Percentiles rank a stretch among this genome's conserved stretches.
Evolutionary conservation across 495 filamentous ascomycete species (phyloP).

Genomic region (Penicillium malachiteum): DNA sequence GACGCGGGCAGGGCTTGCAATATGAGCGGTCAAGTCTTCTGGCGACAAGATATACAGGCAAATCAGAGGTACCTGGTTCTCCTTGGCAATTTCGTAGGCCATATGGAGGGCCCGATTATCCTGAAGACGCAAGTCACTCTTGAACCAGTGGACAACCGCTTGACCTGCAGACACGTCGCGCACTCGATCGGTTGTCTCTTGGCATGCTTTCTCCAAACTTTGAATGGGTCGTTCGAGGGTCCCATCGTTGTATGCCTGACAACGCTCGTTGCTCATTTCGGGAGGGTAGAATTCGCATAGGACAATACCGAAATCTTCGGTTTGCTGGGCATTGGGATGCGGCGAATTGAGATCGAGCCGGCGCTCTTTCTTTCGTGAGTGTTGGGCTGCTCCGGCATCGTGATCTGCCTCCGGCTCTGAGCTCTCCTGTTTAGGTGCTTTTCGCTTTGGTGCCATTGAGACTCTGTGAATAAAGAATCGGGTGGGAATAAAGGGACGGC

Average conservation of each 20-base stretch:
- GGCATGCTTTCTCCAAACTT: slow-evolving; percentile 51
- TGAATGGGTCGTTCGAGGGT: slow-evolving; percentile 70
- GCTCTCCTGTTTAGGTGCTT: slow-evolving; percentile 14
- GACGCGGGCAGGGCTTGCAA: slow-evolving; percentile 67
- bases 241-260: slow-evolving; percentile 65
- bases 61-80: slow-evolving; percentile 65
- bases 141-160: slow-evolving; percentile 90
- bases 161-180: slow-evolving; percentile 47
- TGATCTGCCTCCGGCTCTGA: not conserved
- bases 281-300: slow-evolving; percentile 79
- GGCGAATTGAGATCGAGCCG: slow-evolving; percentile 22
- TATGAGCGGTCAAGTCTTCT: slow-evolving; percentile 82
- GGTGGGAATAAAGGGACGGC: not conserved
- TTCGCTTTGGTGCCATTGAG: slow-evolving; percentile 34
- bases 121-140: slow-evolving; percentile 68
- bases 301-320: slow-evolving; percentile 69
- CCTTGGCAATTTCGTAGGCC: slow-evolving; percentile 66
- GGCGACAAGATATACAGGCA: slow-evolving; percentile 79
- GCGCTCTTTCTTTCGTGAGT: slow-evolving; percentile 9
- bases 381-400: not conserved
- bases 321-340: slow-evolving; percentile 43
- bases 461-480: not conserved
- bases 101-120: slow-evolving; percentile 74
- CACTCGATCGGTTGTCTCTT: slow-evolving; percentile 43
- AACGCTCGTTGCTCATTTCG: slow-evolving; percentile 78